phyloP scores from a whole-genome alignment of 805 yeast species.

The Scheffersomyces coipomensis region DNA sequence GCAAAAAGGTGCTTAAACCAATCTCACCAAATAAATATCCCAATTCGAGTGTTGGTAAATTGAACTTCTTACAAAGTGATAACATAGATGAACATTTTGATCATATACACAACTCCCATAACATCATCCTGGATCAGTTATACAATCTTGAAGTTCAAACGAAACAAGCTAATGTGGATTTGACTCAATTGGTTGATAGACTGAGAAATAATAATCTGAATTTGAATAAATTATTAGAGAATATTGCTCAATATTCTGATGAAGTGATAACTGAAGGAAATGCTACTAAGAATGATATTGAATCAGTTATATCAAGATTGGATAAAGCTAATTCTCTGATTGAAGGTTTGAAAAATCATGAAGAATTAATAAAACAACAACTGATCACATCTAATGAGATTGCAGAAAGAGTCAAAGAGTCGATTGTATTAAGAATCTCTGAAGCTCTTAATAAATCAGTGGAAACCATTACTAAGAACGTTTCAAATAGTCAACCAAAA shows the following conservation, averaged over 20 bases:
- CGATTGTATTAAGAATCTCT: not conserved
- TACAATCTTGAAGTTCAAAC: constrained; percentile 29
- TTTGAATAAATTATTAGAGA: constrained; percentile 32
- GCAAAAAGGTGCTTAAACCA: constrained; percentile 18
- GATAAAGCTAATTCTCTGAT: no score
- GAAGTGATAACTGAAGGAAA: constrained; percentile 35
- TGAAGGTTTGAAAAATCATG: not conserved
- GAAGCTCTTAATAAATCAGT: not conserved
- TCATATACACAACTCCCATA: constrained; percentile 25
- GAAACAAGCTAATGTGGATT: constrained; percentile 33
- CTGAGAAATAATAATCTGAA: constrained; percentile 40
- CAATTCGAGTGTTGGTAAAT: constrained; percentile 17
- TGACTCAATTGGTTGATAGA: constrained; percentile 35
- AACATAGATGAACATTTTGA: constrained; percentile 32
- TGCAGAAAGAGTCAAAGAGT: not conserved
- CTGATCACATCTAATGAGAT: no score
- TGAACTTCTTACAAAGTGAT: constrained; percentile 30
- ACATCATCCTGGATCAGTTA: constrained; percentile 26
- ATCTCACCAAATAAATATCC: constrained; percentile 24
- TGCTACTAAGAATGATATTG: constrained; percentile 32
- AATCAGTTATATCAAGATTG: constrained; percentile 17
- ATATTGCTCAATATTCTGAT: constrained; percentile 31
- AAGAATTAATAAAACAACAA: not conserved
- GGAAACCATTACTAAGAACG: not conserved
- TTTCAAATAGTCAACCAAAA: not conserved